These are phyloP conservation scores for Lomentospora prolificans DNA, from an alignment of 2,329 filamentous ascomycete species.

Conservation along the genomic window DNA sequence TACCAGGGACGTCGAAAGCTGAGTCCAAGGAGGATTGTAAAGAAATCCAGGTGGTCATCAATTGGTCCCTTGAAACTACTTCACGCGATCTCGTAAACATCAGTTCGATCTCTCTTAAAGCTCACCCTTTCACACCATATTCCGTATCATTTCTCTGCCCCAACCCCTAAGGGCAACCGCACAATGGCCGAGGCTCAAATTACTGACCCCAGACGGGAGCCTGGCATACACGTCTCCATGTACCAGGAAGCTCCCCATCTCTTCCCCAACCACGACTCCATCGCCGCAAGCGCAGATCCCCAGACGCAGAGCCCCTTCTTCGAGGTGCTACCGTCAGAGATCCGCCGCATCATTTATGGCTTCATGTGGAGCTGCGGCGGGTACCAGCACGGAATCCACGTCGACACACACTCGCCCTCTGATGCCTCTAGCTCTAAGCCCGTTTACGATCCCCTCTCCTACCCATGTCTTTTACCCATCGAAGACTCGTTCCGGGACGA, in stretches of 20 bases:
- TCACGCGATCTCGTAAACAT: too few species aligned
- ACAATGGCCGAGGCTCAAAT: neutral
- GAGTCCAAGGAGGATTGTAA: too few species aligned
- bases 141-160: too few species aligned
- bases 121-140: too few species aligned
- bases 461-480: neutral
- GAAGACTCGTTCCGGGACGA: neutral
- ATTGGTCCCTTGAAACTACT: too few species aligned
- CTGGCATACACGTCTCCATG: neutral
- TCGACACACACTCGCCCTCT: neutral
- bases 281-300: neutral
- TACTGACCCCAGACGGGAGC: neutral
- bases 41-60: too few species aligned
- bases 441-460: neutral
- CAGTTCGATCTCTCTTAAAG: too few species aligned
- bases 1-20: too few species aligned
- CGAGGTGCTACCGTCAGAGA: neutral
- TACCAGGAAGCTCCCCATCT: neutral
- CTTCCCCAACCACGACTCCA: slow-evolving; percentile 1
- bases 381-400: slow-evolving; percentile 3
- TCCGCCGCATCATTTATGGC: slow-evolving; percentile 3
- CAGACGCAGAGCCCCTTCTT: neutral
- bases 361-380: neutral
- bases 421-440: neutral
- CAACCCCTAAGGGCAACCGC: neutral